These are phyloP conservation scores for Apiospora phragmitis DNA, from an alignment of 2,329 filamentous ascomycete genomes.

Conservation along the genomic window DNA sequence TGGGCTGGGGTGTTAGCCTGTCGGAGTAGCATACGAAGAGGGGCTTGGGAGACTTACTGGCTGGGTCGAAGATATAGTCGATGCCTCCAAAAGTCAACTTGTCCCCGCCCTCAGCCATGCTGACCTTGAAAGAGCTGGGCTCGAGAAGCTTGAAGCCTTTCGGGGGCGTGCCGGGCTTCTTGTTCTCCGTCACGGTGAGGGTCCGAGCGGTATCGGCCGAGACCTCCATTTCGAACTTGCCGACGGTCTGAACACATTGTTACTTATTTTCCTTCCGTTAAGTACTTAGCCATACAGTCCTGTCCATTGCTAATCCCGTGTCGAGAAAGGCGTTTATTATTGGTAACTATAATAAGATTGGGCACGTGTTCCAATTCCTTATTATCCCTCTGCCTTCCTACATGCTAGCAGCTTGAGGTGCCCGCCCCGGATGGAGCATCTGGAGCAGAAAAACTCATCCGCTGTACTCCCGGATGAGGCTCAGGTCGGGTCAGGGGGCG, in stretches of 20 bases:
- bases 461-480: constrained; percentile 10
- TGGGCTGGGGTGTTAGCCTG: neutral
- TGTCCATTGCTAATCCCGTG: too few species aligned
- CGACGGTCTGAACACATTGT: constrained; percentile 6
- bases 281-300: too few species aligned
- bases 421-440: constrained; percentile 16
- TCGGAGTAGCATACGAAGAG: neutral
- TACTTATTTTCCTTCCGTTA: too few species aligned
- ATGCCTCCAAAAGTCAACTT: constrained; percentile 39
- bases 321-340: too few species aligned
- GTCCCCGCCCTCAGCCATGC: constrained; percentile 31
- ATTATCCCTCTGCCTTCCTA: neutral
- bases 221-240: constrained; percentile 39
- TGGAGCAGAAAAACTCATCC: constrained; percentile 14
- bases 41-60: constrained; percentile 25
- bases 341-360: too few species aligned
- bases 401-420: constrained; percentile 14
- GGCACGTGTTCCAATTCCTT: neutral
- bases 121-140: constrained; percentile 36
- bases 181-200: constrained; percentile 40
- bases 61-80: constrained; percentile 39
- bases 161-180: constrained; percentile 33
- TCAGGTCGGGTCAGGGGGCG: neutral
- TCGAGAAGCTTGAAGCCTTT: constrained; percentile 39
- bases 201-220: constrained; percentile 33